Evolutionary conservation across 192 early-diverging fungal genomes (phyloP).

Genomic region (Chytriomyces confervae): DNA sequence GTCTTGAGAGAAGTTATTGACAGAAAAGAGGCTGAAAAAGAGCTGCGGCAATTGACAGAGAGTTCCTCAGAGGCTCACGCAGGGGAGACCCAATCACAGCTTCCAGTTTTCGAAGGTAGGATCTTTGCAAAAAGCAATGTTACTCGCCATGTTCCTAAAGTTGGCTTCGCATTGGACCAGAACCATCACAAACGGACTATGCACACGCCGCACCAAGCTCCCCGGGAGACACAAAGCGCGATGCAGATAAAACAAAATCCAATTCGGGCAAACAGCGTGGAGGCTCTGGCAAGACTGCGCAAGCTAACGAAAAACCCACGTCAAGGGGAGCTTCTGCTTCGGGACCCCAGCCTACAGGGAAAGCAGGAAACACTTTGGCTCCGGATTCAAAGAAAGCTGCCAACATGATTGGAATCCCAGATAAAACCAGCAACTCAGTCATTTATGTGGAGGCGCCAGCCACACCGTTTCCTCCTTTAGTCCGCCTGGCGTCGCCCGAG

Average conservation of each 20-base stretch:
- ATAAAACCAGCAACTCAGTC: not conserved
- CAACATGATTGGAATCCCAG: conserved; percentile 33
- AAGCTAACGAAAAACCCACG: not conserved
- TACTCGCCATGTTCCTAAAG: too few species aligned
- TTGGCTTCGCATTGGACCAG: too few species aligned
- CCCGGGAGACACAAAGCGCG: conserved; percentile 5
- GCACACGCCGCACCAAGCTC: not conserved
- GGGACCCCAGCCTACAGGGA: not conserved
- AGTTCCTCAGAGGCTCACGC: too few species aligned
- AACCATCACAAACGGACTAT: not conserved
- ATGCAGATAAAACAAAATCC: conserved; percentile 21
- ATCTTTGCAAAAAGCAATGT: not conserved
- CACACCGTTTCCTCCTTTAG: conserved; percentile 14
- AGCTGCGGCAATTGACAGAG: conserved; percentile 21
- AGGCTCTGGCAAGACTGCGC: conserved; percentile 21
- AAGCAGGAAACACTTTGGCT: not conserved
- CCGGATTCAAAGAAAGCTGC: not conserved
- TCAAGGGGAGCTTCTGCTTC: conserved; percentile 20
- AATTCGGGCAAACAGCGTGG: conserved; percentile 30
- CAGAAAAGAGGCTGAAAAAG: conserved; percentile 51
- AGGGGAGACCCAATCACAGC: not conserved
- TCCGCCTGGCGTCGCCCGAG: conserved; percentile 36
- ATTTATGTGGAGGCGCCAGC: conserved; percentile 32
- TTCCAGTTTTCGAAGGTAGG: not conserved
- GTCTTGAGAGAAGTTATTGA: conserved; percentile 39